Conservation (phyloP, 2,329 filamentous ascomycete species). For the Monosporascus sp. region DNA sequence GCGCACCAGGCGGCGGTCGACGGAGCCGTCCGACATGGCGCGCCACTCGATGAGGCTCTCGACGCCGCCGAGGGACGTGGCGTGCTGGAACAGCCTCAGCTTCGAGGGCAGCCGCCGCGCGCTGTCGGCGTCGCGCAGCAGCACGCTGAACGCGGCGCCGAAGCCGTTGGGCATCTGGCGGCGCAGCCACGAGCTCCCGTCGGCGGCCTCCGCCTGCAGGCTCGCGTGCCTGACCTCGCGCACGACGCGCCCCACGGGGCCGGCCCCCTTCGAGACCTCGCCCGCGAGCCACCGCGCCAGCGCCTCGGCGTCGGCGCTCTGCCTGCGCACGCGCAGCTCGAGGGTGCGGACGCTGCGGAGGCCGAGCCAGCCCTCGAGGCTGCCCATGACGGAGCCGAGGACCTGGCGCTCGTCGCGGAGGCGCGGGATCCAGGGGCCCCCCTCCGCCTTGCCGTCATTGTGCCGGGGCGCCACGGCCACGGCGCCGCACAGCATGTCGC, state of each 20-base stretch:
- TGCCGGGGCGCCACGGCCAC: slow-evolving; percentile 57
- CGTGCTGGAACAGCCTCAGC: slow-evolving; percentile 83
- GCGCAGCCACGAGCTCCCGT: slow-evolving; percentile 64
- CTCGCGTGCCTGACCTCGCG: slow-evolving; percentile 69
- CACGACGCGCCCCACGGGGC: slow-evolving; percentile 49
- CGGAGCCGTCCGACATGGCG: slow-evolving; percentile 72
- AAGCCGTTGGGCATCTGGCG: slow-evolving; percentile 90
- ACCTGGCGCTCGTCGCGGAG: slow-evolving; percentile 67
- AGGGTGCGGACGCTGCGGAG: slow-evolving; percentile 81
- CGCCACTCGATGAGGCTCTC: slow-evolving; percentile 97
- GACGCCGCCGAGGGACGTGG: slow-evolving; percentile 87
- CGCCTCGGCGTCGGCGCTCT: slow-evolving; percentile 64
- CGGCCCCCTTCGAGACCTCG: slow-evolving; percentile 22
- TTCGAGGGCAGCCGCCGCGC: slow-evolving; percentile 73
- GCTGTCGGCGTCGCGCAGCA: slow-evolving; percentile 52
- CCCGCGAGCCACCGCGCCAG: slow-evolving; percentile 68
- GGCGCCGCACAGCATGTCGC: slow-evolving; percentile 86
- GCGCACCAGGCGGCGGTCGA: slow-evolving; percentile 69
- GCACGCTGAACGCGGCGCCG: slow-evolving; percentile 81
- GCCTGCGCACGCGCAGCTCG: slow-evolving; percentile 73
- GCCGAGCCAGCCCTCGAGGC: slow-evolving; percentile 86
- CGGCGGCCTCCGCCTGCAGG: slow-evolving; percentile 59
- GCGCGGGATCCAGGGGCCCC: slow-evolving; percentile 45
- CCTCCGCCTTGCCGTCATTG: slow-evolving; percentile 2
- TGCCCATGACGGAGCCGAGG: slow-evolving; percentile 82